These are phyloP conservation scores for Rubus parviflorus DNA, from an alignment of 306 rosid genomes.

Conservation along the genomic window DNA sequence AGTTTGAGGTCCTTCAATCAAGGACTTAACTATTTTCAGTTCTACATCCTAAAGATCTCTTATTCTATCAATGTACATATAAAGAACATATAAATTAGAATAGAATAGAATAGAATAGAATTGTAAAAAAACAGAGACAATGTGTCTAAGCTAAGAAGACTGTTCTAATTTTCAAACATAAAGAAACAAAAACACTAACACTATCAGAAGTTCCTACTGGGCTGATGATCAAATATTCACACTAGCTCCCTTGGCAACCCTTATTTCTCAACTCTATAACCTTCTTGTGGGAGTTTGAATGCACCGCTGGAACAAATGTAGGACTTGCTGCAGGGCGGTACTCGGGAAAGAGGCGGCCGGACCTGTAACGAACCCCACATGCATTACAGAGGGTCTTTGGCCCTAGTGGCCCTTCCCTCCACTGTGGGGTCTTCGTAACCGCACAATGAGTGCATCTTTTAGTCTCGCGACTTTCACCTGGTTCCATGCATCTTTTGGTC, in stretches of 20 bases:
- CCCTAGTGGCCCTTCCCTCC: conserved; percentile 91
- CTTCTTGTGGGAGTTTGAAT: conserved; percentile 82
- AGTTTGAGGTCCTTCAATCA: conserved; percentile 1
- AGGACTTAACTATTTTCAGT: background rate
- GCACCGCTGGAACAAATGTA: conserved; percentile 57
- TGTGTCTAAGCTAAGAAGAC: conserved; percentile 34
- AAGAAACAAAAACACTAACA: conserved; percentile 28
- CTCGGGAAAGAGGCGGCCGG: conserved; percentile 82
- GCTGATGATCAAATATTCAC: conserved; percentile 29
- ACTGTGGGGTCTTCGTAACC: conserved; percentile 75
- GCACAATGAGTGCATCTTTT: conserved; percentile 72
- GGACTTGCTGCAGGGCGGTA: conserved; percentile 90
- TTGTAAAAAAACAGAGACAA: conserved; percentile 36
- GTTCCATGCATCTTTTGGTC: conserved; percentile 9
- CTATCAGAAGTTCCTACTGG: conserved; percentile 36
- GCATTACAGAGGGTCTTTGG: conserved; percentile 92
- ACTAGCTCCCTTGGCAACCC: conserved; percentile 29
- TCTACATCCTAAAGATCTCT: conserved; percentile 14
- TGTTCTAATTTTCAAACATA: conserved; percentile 33
- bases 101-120: conserved; percentile 27
- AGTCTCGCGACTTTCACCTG: conserved; percentile 12
- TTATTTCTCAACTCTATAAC: conserved; percentile 75
- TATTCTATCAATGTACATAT: conserved; percentile 51
- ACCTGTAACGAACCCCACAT: conserved; percentile 86
- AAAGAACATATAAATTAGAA: conserved; percentile 44